Evolutionary conservation across 1,284 basidiomycete species (phyloP).

Genomic region (Ustilago shanxiensis): DNA sequence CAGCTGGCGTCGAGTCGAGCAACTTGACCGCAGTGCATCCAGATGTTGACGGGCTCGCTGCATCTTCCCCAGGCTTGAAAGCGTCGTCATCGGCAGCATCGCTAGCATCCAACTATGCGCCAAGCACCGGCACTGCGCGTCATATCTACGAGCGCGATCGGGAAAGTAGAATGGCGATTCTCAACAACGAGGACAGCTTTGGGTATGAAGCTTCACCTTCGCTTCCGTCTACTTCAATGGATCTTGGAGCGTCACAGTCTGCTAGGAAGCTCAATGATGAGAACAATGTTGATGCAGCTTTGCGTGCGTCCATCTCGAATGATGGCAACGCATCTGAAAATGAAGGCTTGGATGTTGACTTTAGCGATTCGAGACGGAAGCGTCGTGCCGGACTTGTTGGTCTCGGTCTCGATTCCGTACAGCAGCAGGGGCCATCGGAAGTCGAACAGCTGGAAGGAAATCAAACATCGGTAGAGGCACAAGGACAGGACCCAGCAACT

Average conservation of each 20-base stretch:
- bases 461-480: not conserved
- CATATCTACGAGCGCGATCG: constrained; percentile 38
- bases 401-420: constrained; percentile 26
- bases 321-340: constrained; percentile 13
- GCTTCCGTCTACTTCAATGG: constrained; percentile 5
- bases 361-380: constrained; percentile 17
- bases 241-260: constrained; percentile 2
- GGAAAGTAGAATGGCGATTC: constrained; percentile 40
- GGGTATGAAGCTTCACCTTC: constrained; percentile 24
- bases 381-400: constrained; percentile 40
- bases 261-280: not conserved
- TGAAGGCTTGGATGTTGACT: constrained; percentile 24
- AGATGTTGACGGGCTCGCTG: constrained; percentile 5
- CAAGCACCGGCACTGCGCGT: constrained; percentile 30
- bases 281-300: not conserved
- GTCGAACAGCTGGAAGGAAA: not conserved
- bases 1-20: not conserved
- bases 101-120: constrained; percentile 33
- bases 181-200: constrained; percentile 48
- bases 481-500: not conserved
- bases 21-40: not conserved
- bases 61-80: constrained; percentile 22
- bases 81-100: constrained; percentile 37
- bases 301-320: not conserved
- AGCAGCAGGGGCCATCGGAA: not conserved